A percentile compares a stretch with the other conserved stretches of the same genome.
Evolutionary conservation across 306 rosid genomes (phyloP).

Genomic region (Cucurbita argyrosperma): DNA sequence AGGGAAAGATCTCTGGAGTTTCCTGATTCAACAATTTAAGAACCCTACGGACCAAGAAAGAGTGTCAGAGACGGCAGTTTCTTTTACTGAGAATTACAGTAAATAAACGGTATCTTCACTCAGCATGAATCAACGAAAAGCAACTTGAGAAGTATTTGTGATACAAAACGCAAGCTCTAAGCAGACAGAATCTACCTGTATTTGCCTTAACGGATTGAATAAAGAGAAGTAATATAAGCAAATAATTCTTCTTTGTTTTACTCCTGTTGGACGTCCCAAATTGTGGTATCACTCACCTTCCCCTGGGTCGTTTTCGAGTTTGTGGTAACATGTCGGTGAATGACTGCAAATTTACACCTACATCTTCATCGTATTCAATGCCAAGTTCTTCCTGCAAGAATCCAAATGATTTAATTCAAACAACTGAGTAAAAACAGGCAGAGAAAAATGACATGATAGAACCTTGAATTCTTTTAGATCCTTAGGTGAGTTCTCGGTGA

Average conservation of each 20-base stretch:
- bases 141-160: not conserved
- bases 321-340: constrained; percentile 42
- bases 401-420: not conserved
- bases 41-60: not conserved
- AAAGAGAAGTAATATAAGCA: not conserved
- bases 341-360: constrained; percentile 57
- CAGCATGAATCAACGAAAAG: not conserved
- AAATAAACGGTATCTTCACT: not conserved
- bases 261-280: not conserved
- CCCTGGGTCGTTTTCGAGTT: constrained; percentile 47
- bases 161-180: not conserved
- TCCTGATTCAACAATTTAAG: not conserved
- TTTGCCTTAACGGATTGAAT: not conserved
- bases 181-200: not conserved
- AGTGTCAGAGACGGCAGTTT: not conserved
- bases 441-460: not conserved
- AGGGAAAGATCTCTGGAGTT: not conserved
- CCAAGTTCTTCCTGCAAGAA: constrained; percentile 79
- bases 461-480: constrained; percentile 84
- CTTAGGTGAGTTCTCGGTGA: constrained; percentile 79
- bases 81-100: not conserved
- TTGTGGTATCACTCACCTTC: constrained; percentile 22
- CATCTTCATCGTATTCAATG: constrained; percentile 66
- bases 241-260: not conserved
- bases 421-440: not conserved